Conservation (phyloP, 805 yeast species). For the Candida chauliodis region DNA sequence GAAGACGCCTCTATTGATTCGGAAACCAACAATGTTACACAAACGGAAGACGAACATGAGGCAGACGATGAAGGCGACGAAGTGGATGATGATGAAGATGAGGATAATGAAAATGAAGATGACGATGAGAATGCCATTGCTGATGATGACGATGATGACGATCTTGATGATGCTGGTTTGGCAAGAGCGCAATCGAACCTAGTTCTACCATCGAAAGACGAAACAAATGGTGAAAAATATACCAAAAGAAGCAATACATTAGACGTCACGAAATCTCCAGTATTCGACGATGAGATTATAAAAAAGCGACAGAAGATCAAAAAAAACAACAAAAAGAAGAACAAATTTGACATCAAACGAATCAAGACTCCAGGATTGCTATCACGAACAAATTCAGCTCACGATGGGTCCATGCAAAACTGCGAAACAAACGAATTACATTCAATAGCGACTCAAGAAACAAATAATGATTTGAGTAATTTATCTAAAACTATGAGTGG, state of each 20-base stretch:
- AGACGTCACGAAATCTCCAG: slow-evolving; percentile 1
- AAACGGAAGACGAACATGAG: slow-evolving; percentile 6
- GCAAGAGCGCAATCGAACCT: slow-evolving; percentile 30
- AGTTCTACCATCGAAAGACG: slow-evolving; percentile 31
- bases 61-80: slow-evolving; percentile 15
- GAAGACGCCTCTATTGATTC: slow-evolving; percentile 20
- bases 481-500: slow-evolving; percentile 39
- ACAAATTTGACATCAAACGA: slow-evolving; percentile 3
- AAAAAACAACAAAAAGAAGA: background rate
- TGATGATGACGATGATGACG: slow-evolving; percentile 15
- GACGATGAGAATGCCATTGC: slow-evolving; percentile 12
- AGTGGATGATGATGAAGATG: slow-evolving; percentile 15
- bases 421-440: slow-evolving; percentile 12
- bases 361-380: slow-evolving; percentile 10
- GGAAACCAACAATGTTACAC: slow-evolving; percentile 13
- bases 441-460: slow-evolving; percentile 6
- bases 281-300: slow-evolving; percentile 1
- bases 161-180: slow-evolving; percentile 14
- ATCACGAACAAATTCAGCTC: background rate
- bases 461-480: slow-evolving; percentile 9
- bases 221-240: slow-evolving; percentile 32
- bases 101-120: slow-evolving; percentile 10
- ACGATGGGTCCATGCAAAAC: slow-evolving; percentile 5
- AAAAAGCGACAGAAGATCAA: background rate
- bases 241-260: slow-evolving; percentile 45